Base-by-base conservation (phyloP, 2,329 filamentous ascomycete species). In the Aspergillus fijiensis region DNA sequence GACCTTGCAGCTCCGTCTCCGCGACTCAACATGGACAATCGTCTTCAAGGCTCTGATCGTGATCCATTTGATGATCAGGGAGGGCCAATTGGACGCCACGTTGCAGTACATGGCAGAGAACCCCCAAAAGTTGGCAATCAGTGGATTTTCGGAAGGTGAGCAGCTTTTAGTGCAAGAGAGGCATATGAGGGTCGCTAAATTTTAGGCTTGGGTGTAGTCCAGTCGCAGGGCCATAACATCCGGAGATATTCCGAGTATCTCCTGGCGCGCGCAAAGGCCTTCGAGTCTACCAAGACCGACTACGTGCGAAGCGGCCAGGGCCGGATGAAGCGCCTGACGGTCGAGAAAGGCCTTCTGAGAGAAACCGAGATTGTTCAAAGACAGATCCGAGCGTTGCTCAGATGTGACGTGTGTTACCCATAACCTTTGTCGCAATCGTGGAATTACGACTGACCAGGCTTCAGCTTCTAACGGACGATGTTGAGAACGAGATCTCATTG, bases 21-120 rank as follows among this genome's bases (percentile, higher is more conserved):
- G 92, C 74, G 95, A 99, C 76, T 94, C 94, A 67, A 96, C 95
- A 82, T 99, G 95, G 95, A 99, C 95, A n/a, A 92, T 98, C 60
- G 94, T 96, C 65, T 96, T 97, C 87, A 99, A 99, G 82, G 89
- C 92, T 69, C 82, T 99, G 67, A 96, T 98, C 70, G 95, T 96
- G 52, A 87, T 96, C 51, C 95, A 99, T 76, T 81, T 98, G 63
- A 98, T 99, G 95, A 95, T 99, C 74, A 87, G 95, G 67, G 95
- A 99, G 79, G 95, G 95, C 57, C 89, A 93, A 65, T 87, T 89
- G 35, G 92, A 98, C 74, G 90, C 92, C 52, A 96, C 95, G 2
- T 82, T 99, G 66, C 85, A 87, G 63, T 97, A 91, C 70, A 85
- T 99, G 35, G 85, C 93, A 49, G 89, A 90, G 67, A 89, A 94